Conservation (phyloP, 202 grass and related monocot species). For the Panicum hallii region DNA sequence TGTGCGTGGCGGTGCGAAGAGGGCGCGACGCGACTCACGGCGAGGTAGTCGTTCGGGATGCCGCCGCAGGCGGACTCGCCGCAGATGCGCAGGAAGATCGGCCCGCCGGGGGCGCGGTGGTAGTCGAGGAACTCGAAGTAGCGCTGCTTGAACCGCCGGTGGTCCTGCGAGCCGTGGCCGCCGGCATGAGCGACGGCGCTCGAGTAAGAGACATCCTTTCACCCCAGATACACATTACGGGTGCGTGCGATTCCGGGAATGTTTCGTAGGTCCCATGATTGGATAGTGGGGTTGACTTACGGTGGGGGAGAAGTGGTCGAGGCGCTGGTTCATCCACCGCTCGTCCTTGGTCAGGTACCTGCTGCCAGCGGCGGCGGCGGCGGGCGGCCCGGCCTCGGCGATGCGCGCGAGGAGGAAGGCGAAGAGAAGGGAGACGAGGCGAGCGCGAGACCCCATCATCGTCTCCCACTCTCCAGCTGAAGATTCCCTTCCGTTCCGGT, state of each 20-base stretch:
- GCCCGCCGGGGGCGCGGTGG: slow-evolving; percentile 54
- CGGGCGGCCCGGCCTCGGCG: slow-evolving; percentile 3
- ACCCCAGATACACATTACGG: background rate
- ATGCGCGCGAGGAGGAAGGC: slow-evolving; percentile 15
- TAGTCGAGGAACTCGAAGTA: slow-evolving; percentile 89
- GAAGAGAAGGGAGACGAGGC: slow-evolving; percentile 35
- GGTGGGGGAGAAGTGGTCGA: slow-evolving; percentile 97
- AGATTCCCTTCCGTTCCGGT: background rate
- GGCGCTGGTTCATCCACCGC: slow-evolving; percentile 79
- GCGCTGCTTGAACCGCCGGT: slow-evolving; percentile 71
- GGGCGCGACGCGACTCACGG: slow-evolving; percentile 49
- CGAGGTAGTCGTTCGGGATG: slow-evolving; percentile 81
- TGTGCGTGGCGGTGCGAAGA: background rate
- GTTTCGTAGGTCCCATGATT: background rate
- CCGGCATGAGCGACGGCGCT: background rate
- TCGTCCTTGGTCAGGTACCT: slow-evolving; percentile 67
- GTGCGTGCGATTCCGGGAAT: background rate
- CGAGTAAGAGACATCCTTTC: background rate
- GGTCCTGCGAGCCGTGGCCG: slow-evolving; percentile 59
- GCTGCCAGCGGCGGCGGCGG: slow-evolving; percentile 7
- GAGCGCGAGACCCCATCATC: slow-evolving; percentile 31
- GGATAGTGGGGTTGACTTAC: slow-evolving; percentile 35
- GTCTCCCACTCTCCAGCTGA: background rate
- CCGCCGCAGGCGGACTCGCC: slow-evolving; percentile 84
- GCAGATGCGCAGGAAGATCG: slow-evolving; percentile 89